A percentile compares a stretch with the other conserved stretches of the same genome.
phyloP scores from a whole-genome alignment of 495 filamentous ascomycete genomes.

The Xylaria flabelliformis region DNA sequence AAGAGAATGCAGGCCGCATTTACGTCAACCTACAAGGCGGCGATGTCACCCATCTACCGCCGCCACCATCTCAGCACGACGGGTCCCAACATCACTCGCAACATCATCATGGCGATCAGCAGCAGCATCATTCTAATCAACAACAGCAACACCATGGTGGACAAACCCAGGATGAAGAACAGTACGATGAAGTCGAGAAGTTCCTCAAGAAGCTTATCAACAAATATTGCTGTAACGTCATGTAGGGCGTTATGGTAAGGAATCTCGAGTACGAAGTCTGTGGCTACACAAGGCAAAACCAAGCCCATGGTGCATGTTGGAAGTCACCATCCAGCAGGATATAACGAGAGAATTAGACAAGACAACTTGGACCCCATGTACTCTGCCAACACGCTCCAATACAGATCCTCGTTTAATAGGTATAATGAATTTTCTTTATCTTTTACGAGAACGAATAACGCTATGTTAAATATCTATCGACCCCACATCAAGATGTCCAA shows the following conservation, averaged over 20 bases:
- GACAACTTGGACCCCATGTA: background rate
- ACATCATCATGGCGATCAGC: slow-evolving; percentile 22
- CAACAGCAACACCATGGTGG: slow-evolving; percentile 40
- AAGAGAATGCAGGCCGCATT: slow-evolving; percentile 86
- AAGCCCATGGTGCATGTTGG: background rate
- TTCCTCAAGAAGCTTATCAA: slow-evolving; percentile 66
- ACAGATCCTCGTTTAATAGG: background rate
- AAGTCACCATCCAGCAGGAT: background rate
- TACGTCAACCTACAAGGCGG: slow-evolving; percentile 59
- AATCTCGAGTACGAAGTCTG: background rate
- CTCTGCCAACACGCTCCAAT: background rate
- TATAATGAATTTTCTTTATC: background rate
- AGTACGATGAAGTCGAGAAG: slow-evolving; percentile 69
- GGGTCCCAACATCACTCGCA: slow-evolving; percentile 33
- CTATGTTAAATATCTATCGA: background rate
- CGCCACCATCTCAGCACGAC: slow-evolving; percentile 58
- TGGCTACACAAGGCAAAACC: background rate
- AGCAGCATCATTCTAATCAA: slow-evolving; percentile 43
- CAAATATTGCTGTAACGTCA: slow-evolving; percentile 78
- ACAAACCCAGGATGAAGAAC: slow-evolving; percentile 47
- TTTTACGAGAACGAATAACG: background rate
- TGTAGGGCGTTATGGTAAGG: slow-evolving; percentile 56
- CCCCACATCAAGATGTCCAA: background rate
- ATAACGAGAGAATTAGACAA: background rate
- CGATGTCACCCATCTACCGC: slow-evolving; percentile 47